Base-by-base conservation (phyloP, 2,329 filamentous ascomycete genomes). In the Fusarium miscanthi region DNA sequence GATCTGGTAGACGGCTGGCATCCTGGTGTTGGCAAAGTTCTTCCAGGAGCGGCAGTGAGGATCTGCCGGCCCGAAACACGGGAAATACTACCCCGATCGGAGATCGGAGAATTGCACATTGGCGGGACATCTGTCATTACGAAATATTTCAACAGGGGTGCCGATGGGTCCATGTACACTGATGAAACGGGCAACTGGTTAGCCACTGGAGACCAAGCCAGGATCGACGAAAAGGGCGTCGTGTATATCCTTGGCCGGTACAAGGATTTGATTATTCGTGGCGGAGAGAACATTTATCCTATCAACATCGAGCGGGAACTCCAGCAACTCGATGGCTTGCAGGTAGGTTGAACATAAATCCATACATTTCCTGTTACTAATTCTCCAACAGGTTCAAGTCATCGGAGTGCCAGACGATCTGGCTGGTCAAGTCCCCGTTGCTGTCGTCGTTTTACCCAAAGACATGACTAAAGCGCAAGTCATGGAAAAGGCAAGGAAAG, bases 361-460 rank as follows among this genome's bases (percentile, higher is more conserved):
- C 5, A 33, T 19, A 8, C 14, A 25, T 10, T 13, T 21, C 9
- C 12, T 9, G 25, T 49, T 33, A 16, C 71, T 74, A 65, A 78
- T 8, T 38, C 3, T 17, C 14, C 12, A 3, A 16, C 63, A 82
- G 74, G 80, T 76, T 2, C 81, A 85, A 60, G 82, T 87, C 4
- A 79, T 87, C 17, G 85, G 84, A 13, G 76, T 83, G 3, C 78
- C 81, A 5, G 84, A 87, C 69, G 79, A 82, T 17, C 74, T 85
- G 59, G 84, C 85, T 31, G 85, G 85, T 8, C 85, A 87, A 68
- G 80, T 87, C 6, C 83, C 84, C 1, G 81, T 87, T 19, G 85
- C 85, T 5, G 75, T 87, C 17, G 81, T 85, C 31, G 74, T 78
- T 37, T 66, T 81, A 6, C 78, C 81, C 1, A 41, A 78, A n/a